These are phyloP conservation scores for Hysterangium stoloniferum DNA, from an alignment of 768 basidiomycete genomes.

Conservation along the genomic window DNA sequence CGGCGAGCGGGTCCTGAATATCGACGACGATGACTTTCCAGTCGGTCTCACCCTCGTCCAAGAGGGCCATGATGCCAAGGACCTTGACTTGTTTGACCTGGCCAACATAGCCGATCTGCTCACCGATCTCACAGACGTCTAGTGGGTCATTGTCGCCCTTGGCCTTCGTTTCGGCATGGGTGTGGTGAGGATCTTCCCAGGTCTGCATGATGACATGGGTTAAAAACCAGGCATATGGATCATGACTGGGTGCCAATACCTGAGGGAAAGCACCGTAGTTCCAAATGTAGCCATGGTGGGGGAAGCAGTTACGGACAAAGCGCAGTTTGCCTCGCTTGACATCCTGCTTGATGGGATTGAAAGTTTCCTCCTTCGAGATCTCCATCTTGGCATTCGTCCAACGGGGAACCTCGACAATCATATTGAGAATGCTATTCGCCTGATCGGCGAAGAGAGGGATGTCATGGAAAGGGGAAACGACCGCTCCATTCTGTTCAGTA, in stretches of 20 bases:
- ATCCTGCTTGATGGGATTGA: slow-evolving; percentile 99
- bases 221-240: neutral
- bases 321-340: slow-evolving; percentile 94
- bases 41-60: slow-evolving; percentile 99
- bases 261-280: slow-evolving; percentile 99
- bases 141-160: slow-evolving; percentile 99
- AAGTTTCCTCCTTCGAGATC: slow-evolving; percentile 95
- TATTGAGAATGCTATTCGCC: slow-evolving; percentile 93
- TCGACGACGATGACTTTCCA: slow-evolving; percentile 99
- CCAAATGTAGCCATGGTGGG: slow-evolving; percentile 99
- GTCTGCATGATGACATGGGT: slow-evolving; percentile 44
- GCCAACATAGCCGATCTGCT: slow-evolving; percentile 93
- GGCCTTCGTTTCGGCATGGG: slow-evolving; percentile 96
- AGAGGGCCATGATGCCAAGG: slow-evolving; percentile 98
- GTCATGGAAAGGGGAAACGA: slow-evolving; percentile 88
- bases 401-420: slow-evolving; percentile 96
- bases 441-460: slow-evolving; percentile 97
- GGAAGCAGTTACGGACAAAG: slow-evolving; percentile 99
- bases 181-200: slow-evolving; percentile 89
- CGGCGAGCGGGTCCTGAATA: slow-evolving; percentile 88
- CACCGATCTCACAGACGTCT: slow-evolving; percentile 99
- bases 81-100: slow-evolving; percentile 99
- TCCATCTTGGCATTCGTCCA: slow-evolving; percentile 99
- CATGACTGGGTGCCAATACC: slow-evolving; percentile 36
- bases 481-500: slow-evolving; percentile 83